Conservation (phyloP, 148 eudicot species). For the Vaccinium myrtillus region DNA sequence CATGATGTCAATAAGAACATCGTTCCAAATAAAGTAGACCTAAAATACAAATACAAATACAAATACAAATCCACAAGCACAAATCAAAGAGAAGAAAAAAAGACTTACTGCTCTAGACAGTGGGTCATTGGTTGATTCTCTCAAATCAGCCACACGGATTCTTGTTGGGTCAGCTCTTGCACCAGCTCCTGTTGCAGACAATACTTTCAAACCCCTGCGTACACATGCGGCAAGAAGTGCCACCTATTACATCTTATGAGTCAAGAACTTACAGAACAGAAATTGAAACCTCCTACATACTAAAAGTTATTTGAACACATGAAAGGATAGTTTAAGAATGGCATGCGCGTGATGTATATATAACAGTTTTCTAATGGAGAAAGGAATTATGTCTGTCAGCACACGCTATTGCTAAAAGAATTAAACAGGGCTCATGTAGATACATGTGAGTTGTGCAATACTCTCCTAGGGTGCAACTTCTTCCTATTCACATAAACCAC, state of each 20-base stretch:
- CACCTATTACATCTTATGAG: constrained; percentile 48
- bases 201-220: constrained; percentile 85
- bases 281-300: constrained; percentile 1
- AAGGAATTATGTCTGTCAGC: neutral
- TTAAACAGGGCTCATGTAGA: neutral
- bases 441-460: neutral
- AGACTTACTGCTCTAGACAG: constrained; percentile 76
- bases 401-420: neutral
- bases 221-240: constrained; percentile 98
- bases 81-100: neutral
- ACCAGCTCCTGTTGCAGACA: constrained; percentile 98
- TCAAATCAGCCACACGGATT: constrained; percentile 90
- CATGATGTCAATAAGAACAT: neutral
- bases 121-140: constrained; percentile 95
- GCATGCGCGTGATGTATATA: neutral
- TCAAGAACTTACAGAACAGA: constrained; percentile 9
- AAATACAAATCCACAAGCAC: neutral
- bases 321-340: neutral
- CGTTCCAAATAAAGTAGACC: neutral
- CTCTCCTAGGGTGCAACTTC: neutral
- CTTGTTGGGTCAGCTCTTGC: constrained; percentile 99
- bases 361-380: neutral
- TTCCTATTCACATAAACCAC: neutral
- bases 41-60: no score
- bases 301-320: neutral